Conservation (phyloP, 2,329 filamentous ascomycete genomes). For the Hyphodiscus sp. region DNA sequence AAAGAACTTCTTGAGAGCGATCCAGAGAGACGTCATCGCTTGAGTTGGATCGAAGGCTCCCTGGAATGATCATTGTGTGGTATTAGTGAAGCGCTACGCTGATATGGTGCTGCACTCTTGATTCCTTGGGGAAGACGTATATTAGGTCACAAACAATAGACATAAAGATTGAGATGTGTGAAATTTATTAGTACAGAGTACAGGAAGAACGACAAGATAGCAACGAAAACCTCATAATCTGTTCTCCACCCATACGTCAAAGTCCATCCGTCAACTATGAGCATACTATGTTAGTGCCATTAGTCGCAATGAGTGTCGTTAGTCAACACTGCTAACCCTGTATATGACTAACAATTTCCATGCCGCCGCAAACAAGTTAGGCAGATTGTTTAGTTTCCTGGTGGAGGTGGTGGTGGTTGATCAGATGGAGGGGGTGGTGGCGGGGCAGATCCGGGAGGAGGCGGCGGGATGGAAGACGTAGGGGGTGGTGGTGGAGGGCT, state of each 20-base stretch:
- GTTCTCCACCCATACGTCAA: not conserved
- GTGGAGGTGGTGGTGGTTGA: slow-evolving; percentile 20
- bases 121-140: no score
- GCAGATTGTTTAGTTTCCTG: slow-evolving; percentile 7
- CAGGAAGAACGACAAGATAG: not conserved
- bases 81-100: no score
- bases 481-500: slow-evolving; percentile 47
- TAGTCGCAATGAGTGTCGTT: not conserved
- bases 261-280: not conserved
- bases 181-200: not conserved
- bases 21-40: no score
- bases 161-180: not conserved
- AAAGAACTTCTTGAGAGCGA: no score
- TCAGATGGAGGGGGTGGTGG: slow-evolving; percentile 52
- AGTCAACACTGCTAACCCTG: not conserved
- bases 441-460: slow-evolving; percentile 49
- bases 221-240: not conserved
- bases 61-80: no score
- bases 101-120: no score
- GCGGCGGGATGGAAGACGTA: slow-evolving; percentile 33
- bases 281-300: not conserved
- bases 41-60: no score
- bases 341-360: not conserved
- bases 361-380: not conserved
- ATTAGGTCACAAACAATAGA: not conserved